phyloP scores from a whole-genome alignment of 116 monocot genomes.

The Iris pallida region DNA sequence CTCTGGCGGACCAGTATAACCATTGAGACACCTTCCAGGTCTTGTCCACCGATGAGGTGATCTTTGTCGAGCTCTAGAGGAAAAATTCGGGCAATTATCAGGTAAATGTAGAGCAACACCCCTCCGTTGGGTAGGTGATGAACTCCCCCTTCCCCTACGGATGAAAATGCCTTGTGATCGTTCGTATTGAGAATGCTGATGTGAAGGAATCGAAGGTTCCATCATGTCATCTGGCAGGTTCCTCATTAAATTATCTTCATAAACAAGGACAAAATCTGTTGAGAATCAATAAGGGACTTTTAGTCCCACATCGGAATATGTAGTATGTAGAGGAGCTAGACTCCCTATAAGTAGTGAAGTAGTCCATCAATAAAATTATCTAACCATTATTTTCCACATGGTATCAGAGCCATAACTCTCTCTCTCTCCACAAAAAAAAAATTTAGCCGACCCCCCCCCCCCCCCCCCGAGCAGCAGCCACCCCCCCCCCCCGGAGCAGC shows the following conservation, averaged over 20 bases:
- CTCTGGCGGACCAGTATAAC: neutral
- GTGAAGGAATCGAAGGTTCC: neutral
- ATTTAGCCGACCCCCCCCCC: too few relatives aligned
- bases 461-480: too few relatives aligned
- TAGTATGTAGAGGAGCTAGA: too few relatives aligned
- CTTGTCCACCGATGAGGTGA: slow-evolving; percentile 6
- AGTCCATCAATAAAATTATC: too few relatives aligned
- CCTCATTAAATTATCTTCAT: slow-evolving; percentile 12
- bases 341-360: too few relatives aligned
- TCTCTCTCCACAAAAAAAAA: too few relatives aligned
- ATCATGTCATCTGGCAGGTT: slow-evolving; percentile 9
- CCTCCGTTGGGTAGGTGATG: slow-evolving; percentile 11
- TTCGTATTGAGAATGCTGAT: slow-evolving; percentile 10
- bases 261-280: slow-evolving; percentile 10
- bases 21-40: slow-evolving; percentile 4
- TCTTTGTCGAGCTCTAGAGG: too few relatives aligned
- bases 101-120: neutral
- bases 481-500: too few relatives aligned
- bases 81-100: neutral
- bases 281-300: too few relatives aligned
- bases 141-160: slow-evolving; percentile 13
- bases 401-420: too few relatives aligned
- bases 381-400: too few relatives aligned
- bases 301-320: too few relatives aligned
- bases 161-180: neutral